Percentiles rank a stretch among this genome's conserved stretches.
Evolutionary conservation across 805 yeast species (phyloP).

Genomic region (Saccharomycopsis olivae): DNA sequence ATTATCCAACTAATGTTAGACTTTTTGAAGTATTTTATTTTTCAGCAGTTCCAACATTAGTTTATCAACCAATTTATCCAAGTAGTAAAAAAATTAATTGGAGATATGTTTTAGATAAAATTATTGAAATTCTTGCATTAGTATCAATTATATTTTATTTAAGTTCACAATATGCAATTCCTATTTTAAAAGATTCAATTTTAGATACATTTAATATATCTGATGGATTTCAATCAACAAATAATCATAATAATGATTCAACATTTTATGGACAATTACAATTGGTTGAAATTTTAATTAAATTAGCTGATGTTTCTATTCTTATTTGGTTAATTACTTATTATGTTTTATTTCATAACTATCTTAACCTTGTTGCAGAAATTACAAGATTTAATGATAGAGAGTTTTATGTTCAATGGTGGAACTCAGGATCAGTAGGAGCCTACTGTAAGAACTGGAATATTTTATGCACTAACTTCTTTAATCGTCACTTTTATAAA

Average conservation of each 20-base stretch:
- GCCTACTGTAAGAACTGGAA: constrained; percentile 40
- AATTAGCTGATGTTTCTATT: constrained; percentile 31
- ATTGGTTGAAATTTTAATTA: constrained; percentile 27
- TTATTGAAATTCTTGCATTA: constrained; percentile 26
- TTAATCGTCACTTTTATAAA: constrained; percentile 31
- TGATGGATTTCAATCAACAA: constrained; percentile 8
- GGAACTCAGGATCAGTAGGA: constrained; percentile 39
- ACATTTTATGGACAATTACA: constrained; percentile 10
- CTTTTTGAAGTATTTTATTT: constrained; percentile 27
- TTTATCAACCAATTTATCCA: constrained; percentile 40
- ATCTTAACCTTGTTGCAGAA: constrained; percentile 34
- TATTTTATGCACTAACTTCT: constrained; percentile 32
- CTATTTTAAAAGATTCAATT: constrained; percentile 30
- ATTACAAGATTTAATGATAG: constrained; percentile 34
- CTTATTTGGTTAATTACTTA: constrained; percentile 34
- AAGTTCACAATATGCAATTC: constrained; percentile 32
- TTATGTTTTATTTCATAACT: constrained; percentile 31
- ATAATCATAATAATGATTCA: not conserved
- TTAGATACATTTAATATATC: constrained; percentile 20
- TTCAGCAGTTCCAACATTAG: constrained; percentile 37
- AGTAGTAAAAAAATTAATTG: constrained; percentile 24
- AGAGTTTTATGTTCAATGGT: constrained; percentile 38
- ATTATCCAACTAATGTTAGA: constrained; percentile 32
- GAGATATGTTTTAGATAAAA: constrained; percentile 25
- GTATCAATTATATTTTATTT: constrained; percentile 28